Evolutionary conservation across 2,329 filamentous ascomycete genomes (phyloP).

Genomic region (Beauveria sp.): DNA sequence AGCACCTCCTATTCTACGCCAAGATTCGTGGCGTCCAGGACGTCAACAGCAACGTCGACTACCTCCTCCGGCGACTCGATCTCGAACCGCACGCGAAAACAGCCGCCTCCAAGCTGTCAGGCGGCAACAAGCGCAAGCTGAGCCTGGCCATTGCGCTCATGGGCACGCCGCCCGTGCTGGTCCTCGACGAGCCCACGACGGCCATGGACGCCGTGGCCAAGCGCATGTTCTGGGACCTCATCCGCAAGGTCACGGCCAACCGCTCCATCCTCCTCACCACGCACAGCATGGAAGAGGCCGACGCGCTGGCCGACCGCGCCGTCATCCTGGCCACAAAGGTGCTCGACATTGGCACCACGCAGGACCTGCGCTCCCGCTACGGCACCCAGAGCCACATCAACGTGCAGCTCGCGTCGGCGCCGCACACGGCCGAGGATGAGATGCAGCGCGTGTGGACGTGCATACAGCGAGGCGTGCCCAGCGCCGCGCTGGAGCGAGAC

Average conservation of each 20-base stretch:
- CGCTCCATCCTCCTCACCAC: conserved; percentile 75
- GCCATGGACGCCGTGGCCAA: conserved; percentile 84
- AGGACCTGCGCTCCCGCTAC: conserved; percentile 49
- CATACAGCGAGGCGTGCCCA: conserved; percentile 43
- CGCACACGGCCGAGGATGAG: conserved; percentile 45
- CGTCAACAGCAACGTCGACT: conserved; percentile 62
- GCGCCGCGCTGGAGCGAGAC: conserved; percentile 47
- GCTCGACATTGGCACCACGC: conserved; percentile 54
- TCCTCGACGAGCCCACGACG: conserved; percentile 76
- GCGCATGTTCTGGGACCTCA: conserved; percentile 78
- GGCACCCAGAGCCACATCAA: conserved; percentile 58
- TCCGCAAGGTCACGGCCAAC: conserved; percentile 57
- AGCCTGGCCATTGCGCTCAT: conserved; percentile 78
- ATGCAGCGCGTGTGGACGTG: conserved; percentile 50
- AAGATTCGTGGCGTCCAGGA: conserved; percentile 62
- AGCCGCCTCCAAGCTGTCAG: conserved; percentile 68
- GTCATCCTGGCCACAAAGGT: conserved; percentile 27
- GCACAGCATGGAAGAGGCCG: conserved; percentile 86
- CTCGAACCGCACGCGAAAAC: conserved; percentile 59
- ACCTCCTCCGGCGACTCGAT: conserved; percentile 66
- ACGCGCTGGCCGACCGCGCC: conserved; percentile 68
- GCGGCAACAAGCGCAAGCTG: conserved; percentile 82
- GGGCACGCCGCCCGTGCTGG: conserved; percentile 73
- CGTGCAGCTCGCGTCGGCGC: conserved; percentile 50
- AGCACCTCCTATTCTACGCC: conserved; percentile 78